Conservation (phyloP, 2,329 filamentous ascomycete species). For the Rhytidhysteron rufulum region DNA sequence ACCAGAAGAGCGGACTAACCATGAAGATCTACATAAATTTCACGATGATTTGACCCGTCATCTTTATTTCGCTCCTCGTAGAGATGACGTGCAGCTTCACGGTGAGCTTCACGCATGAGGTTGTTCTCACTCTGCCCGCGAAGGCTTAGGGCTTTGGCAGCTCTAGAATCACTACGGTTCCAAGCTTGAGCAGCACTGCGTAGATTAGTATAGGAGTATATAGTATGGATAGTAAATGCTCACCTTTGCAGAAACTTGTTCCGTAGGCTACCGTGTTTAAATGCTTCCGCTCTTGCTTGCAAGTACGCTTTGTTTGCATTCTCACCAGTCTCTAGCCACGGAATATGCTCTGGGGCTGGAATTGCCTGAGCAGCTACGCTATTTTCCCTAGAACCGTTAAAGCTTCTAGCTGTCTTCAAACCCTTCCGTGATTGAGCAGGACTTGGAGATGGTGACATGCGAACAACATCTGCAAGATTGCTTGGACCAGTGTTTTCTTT, state of each 20-base stretch:
- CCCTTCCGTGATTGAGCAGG: constrained; percentile 59
- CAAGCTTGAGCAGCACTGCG: constrained; percentile 89
- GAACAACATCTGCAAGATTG: constrained; percentile 89
- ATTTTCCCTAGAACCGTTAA: constrained; percentile 67
- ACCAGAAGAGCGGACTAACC: constrained; percentile 38
- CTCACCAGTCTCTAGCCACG: constrained; percentile 92
- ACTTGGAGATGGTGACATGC: constrained; percentile 85
- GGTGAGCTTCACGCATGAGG: constrained; percentile 93
- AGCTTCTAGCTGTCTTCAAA: constrained; percentile 62
- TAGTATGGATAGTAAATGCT: constrained; percentile 14
- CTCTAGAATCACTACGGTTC: constrained; percentile 95
- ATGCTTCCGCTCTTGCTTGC: constrained; percentile 90
- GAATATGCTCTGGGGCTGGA: constrained; percentile 82
- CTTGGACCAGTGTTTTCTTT: constrained; percentile 54
- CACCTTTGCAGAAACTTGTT: constrained; percentile 97
- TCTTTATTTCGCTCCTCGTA: constrained; percentile 91
- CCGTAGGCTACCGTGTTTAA: constrained; percentile 91
- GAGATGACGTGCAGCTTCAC: constrained; percentile 84
- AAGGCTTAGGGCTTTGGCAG: constrained; percentile 89
- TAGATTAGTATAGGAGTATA: constrained; percentile 10
- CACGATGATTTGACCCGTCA: constrained; percentile 50
- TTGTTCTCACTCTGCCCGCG: constrained; percentile 96
- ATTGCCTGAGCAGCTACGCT: constrained; percentile 80
- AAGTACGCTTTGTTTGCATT: constrained; percentile 90
- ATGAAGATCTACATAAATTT: constrained; percentile 93